Conservation (phyloP, 148 eudicot genomes). For the Chenopodium formosanum region DNA sequence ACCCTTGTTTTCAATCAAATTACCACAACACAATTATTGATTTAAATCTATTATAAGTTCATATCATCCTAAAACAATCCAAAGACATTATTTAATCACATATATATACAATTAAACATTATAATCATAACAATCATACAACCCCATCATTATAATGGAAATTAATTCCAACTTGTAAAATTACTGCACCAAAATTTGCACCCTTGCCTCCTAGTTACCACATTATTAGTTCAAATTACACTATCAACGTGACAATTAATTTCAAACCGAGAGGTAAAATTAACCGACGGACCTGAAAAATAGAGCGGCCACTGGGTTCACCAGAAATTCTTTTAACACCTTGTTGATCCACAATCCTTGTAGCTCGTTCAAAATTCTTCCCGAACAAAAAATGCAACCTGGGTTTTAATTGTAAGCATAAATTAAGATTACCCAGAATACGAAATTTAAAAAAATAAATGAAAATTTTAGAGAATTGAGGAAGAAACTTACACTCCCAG, state of each 20-base stretch:
- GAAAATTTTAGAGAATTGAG: neutral
- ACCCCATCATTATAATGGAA: neutral
- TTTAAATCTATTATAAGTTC: neutral
- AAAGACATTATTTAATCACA: neutral
- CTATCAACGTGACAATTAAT: neutral
- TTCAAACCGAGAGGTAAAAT: neutral
- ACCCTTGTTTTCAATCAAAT: neutral
- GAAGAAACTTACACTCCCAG: conserved; percentile 56
- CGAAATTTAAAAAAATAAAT: neutral
- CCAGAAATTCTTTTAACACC: conserved; percentile 79
- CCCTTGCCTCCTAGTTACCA: neutral
- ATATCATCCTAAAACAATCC: neutral
- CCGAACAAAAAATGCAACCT: conserved; percentile 85
- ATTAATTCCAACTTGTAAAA: neutral
- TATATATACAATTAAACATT: neutral
- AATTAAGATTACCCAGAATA: neutral
- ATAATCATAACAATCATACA: neutral
- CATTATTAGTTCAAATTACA: neutral
- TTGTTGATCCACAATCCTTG: conserved; percentile 74
- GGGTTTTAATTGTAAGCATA: neutral
- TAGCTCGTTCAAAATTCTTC: conserved; percentile 84
- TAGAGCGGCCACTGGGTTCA: conserved; percentile 64
- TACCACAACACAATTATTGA: neutral
- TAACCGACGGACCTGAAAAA: conserved; percentile 60
- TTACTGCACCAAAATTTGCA: neutral